Conservation (phyloP, 306 rosid genomes). For the Rubus parviflorus region DNA sequence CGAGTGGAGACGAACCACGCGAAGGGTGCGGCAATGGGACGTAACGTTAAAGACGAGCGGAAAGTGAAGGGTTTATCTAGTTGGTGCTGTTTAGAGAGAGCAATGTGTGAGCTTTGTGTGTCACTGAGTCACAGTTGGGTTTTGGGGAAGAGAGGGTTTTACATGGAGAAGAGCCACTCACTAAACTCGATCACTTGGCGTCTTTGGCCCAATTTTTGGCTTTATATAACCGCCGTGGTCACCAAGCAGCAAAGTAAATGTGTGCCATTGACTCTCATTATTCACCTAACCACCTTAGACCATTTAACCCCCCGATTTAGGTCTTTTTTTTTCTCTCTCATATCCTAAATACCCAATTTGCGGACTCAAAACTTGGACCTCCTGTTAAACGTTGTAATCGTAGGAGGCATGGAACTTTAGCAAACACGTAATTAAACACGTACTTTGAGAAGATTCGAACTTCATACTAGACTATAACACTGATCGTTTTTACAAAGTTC, state of each 20-base stretch:
- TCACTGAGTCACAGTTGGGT: neutral
- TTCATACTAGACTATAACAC: too few species aligned
- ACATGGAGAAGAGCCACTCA: neutral
- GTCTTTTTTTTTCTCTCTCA: neutral
- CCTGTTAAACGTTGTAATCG: too few species aligned
- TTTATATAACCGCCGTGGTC: constrained; percentile 1
- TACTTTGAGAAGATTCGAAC: neutral
- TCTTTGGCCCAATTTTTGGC: neutral
- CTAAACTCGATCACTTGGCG: neutral
- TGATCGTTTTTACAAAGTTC: too few species aligned
- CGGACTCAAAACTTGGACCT: neutral
- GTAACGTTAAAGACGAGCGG: constrained; percentile 9
- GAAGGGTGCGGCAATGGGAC: constrained; percentile 6
- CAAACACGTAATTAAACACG: neutral
- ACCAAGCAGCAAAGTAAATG: neutral
- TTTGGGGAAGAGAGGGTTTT: neutral
- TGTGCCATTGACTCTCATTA: neutral
- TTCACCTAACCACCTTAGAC: neutral
- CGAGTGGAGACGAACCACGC: constrained; percentile 21
- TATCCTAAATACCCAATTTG: neutral
- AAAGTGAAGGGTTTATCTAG: neutral
- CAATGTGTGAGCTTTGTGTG: neutral
- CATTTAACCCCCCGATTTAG: neutral
- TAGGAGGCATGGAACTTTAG: neutral
- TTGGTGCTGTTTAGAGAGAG: too few species aligned